Conservation (phyloP, 2,329 filamentous ascomycete species). For the Massarina eburnea region DNA sequence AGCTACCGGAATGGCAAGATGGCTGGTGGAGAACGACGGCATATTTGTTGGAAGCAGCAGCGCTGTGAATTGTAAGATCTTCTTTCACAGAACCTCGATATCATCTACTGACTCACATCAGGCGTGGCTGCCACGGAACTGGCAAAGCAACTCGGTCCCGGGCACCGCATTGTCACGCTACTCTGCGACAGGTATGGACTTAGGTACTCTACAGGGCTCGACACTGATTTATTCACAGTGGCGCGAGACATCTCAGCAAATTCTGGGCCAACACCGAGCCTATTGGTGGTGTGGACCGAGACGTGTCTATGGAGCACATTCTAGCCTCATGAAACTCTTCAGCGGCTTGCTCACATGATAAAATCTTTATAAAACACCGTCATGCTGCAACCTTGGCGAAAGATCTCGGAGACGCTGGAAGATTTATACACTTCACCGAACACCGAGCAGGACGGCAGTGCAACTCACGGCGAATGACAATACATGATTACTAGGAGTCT, state of each 20-base stretch:
- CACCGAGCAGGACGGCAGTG: not conserved
- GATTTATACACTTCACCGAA: not conserved
- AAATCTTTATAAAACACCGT: not conserved
- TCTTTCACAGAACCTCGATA: slow-evolving; percentile 2
- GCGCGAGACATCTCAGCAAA: slow-evolving; percentile 79
- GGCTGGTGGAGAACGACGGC: slow-evolving; percentile 93
- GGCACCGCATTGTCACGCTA: slow-evolving; percentile 72
- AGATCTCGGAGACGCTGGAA: not conserved
- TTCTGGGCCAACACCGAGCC: slow-evolving; percentile 77
- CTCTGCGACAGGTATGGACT: slow-evolving; percentile 64
- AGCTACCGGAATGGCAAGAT: slow-evolving; percentile 90
- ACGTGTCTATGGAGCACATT: slow-evolving; percentile 60
- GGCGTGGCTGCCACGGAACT: slow-evolving; percentile 70
- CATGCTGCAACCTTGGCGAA: no score
- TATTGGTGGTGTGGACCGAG: slow-evolving; percentile 55
- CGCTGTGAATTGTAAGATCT: slow-evolving; percentile 82
- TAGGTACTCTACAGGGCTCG: not conserved
- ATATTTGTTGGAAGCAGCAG: slow-evolving; percentile 94
- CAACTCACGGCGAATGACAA: not conserved
- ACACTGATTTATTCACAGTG: slow-evolving; percentile 40
- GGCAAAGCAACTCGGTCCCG: slow-evolving; percentile 65
- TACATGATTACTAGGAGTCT: not conserved
- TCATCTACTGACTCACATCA: slow-evolving; percentile 20
- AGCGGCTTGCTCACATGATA: not conserved
- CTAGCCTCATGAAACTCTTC: slow-evolving; percentile 38